Percentiles rank a stretch among this genome's conserved stretches.
These are phyloP conservation scores for Oropetium thomaeum DNA, from an alignment of 176 grass and related monocot genomes.

Conservation along the genomic window DNA sequence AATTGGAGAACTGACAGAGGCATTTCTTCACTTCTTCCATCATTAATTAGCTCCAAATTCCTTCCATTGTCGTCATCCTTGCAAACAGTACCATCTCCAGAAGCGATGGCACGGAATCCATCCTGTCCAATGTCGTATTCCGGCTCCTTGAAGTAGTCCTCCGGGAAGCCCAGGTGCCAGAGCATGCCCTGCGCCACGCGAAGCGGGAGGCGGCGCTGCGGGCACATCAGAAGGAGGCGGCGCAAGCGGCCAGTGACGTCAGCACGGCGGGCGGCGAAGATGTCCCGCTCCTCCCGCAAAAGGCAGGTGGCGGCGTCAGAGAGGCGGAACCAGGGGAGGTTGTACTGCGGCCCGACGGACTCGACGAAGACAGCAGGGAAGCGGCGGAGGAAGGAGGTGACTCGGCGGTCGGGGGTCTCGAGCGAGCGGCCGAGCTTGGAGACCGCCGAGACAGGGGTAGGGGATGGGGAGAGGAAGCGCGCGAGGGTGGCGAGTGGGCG, in stretches of 20 bases:
- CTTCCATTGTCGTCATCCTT: slow-evolving; percentile 26
- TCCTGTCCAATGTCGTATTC: slow-evolving; percentile 39
- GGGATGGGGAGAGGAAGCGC: slow-evolving; percentile 36
- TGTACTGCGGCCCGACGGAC: slow-evolving; percentile 60
- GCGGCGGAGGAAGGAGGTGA: slow-evolving; percentile 60
- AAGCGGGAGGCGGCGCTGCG: slow-evolving; percentile 45
- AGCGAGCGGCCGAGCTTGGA: slow-evolving; percentile 60
- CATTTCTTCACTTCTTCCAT: slow-evolving; percentile 24
- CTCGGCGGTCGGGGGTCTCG: slow-evolving; percentile 52
- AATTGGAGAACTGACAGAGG: slow-evolving; percentile 53
- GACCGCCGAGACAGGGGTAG: slow-evolving; percentile 60
- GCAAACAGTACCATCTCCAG: neutral
- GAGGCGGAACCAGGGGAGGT: slow-evolving; percentile 77
- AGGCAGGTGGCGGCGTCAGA: slow-evolving; percentile 39
- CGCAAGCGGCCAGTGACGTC: slow-evolving; percentile 53
- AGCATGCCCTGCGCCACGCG: slow-evolving; percentile 61
- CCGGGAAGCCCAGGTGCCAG: slow-evolving; percentile 78
- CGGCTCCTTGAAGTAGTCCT: slow-evolving; percentile 51
- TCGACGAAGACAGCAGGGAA: slow-evolving; percentile 74
- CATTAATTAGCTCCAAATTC: slow-evolving; percentile 36
- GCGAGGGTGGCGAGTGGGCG: slow-evolving; percentile 50
- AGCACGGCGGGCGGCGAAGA: slow-evolving; percentile 36
- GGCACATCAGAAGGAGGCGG: slow-evolving; percentile 63
- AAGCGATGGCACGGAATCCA: slow-evolving; percentile 50
- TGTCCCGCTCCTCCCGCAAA: slow-evolving; percentile 43